phyloP scores from a whole-genome alignment of 306 rosid genomes.

The Cucumis melo region DNA sequence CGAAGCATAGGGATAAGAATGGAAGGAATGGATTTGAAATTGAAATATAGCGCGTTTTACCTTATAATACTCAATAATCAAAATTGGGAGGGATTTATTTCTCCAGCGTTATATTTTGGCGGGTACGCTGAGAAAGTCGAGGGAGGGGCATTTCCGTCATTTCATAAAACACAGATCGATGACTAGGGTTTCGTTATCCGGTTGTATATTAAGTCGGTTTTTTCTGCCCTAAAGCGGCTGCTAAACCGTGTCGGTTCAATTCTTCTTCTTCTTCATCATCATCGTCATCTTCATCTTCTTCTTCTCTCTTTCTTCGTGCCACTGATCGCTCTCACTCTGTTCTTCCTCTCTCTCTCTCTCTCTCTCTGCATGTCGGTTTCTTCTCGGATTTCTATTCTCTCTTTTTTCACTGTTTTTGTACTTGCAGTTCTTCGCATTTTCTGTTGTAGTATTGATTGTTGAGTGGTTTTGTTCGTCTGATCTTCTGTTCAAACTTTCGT shows the following conservation, averaged over 20 bases:
- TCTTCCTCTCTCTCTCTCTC: constrained; percentile 3
- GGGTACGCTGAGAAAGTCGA: constrained; percentile 6
- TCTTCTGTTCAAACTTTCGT: background rate
- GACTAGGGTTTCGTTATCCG: constrained; percentile 66
- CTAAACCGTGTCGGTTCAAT: constrained; percentile 40
- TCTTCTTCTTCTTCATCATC: background rate
- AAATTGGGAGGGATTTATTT: background rate
- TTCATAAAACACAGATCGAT: background rate
- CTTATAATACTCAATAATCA: background rate
- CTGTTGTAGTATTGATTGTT: background rate
- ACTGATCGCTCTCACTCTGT: background rate
- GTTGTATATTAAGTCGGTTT: constrained; percentile 28
- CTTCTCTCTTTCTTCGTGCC: background rate
- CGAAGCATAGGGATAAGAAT: too few species aligned
- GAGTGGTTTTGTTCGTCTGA: background rate
- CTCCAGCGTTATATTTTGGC: constrained; percentile 33
- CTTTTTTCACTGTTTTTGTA: background rate
- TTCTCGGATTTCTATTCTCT: background rate
- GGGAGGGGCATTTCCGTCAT: constrained; percentile 34
- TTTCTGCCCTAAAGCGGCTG: constrained; percentile 39
- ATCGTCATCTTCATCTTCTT: constrained; percentile 3
- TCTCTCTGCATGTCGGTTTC: constrained; percentile 7
- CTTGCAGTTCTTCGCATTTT: background rate
- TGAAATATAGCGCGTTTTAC: constrained; percentile 14
- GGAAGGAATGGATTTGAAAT: background rate